Conservation (phyloP, 2,329 filamentous ascomycete species). For the Cercospora brassicicola region DNA sequence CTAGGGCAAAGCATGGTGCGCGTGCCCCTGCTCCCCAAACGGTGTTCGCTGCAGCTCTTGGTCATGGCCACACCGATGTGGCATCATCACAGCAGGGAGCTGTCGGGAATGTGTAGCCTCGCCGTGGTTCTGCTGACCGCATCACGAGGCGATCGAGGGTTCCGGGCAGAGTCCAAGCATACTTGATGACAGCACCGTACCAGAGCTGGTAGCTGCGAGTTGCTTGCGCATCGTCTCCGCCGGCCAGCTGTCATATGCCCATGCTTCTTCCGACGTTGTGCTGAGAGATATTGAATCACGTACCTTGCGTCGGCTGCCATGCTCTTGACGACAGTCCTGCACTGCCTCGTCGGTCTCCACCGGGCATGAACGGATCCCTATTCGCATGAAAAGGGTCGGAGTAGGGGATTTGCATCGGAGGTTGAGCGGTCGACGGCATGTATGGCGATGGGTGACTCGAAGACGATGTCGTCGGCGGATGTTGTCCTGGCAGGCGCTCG, state of each 20-base stretch:
- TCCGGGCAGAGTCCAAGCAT: neutral
- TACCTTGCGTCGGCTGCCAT: slow-evolving; percentile 29
- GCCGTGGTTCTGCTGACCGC: neutral
- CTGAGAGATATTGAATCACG: neutral
- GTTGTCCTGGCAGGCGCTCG: slow-evolving; percentile 42
- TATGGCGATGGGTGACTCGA: slow-evolving; percentile 41
- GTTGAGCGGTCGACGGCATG: slow-evolving; percentile 36
- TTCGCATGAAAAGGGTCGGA: slow-evolving; percentile 48
- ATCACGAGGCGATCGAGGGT: slow-evolving; percentile 4
- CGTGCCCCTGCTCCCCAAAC: slow-evolving; percentile 4
- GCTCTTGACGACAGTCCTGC: slow-evolving; percentile 41
- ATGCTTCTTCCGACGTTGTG: neutral
- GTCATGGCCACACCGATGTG: neutral
- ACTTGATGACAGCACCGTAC: neutral
- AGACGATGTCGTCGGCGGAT: slow-evolving; percentile 34
- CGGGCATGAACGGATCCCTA: slow-evolving; percentile 50
- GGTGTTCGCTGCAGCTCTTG: slow-evolving; percentile 1
- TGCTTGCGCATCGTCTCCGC: neutral
- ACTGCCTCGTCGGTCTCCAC: slow-evolving; percentile 43
- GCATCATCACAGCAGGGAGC: slow-evolving; percentile 6
- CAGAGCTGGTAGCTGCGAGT: neutral
- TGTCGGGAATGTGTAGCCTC: neutral
- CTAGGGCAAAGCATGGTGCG: neutral
- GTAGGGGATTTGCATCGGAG: slow-evolving; percentile 49
- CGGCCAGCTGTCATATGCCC: neutral